Evolutionary conservation across 768 basidiomycete species (phyloP).

Genomic region (Tephrocybe sp.): DNA sequence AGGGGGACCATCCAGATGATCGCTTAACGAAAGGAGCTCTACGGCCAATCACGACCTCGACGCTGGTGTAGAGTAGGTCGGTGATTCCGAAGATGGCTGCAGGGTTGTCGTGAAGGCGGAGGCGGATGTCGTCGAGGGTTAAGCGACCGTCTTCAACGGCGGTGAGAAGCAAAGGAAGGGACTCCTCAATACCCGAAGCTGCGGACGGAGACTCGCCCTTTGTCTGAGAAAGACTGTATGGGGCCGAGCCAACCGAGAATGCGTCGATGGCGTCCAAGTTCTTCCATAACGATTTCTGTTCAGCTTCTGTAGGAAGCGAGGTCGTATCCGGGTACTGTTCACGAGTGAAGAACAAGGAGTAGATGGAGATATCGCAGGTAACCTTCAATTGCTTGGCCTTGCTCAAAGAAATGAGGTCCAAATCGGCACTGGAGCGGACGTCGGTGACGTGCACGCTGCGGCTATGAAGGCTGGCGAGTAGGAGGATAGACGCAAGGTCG

Average conservation of each 20-base stretch:
- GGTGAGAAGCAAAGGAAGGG: conserved; percentile 81
- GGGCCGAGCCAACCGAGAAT: conserved; percentile 86
- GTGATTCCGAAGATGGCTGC: conserved; percentile 87
- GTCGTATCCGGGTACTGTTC: conserved; percentile 68
- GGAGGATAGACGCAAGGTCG: conserved; percentile 87
- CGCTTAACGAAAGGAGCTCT: conserved; percentile 52
- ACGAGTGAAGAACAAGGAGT: conserved; percentile 82
- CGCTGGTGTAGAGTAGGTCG: conserved; percentile 81
- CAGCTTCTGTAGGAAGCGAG: conserved; percentile 66
- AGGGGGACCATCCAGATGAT: conserved; percentile 75
- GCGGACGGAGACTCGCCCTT: conserved; percentile 59
- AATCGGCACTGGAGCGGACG: conserved; percentile 81
- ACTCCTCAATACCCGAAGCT: conserved; percentile 82
- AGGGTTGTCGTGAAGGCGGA: conserved; percentile 90
- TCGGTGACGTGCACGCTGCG: conserved; percentile 90
- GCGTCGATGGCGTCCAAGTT: conserved; percentile 83
- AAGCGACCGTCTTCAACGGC: conserved; percentile 81
- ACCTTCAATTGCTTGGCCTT: conserved; percentile 93
- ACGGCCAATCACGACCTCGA: conserved; percentile 91
- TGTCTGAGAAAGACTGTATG: conserved; percentile 70
- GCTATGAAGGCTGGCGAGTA: conserved; percentile 90
- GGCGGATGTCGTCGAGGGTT: conserved; percentile 77
- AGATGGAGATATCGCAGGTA: conserved; percentile 94
- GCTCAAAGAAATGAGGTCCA: conserved; percentile 88
- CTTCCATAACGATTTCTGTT: conserved; percentile 84